Conservation (phyloP, 805 yeast genomes). For the Blastobotrys robertii region DNA sequence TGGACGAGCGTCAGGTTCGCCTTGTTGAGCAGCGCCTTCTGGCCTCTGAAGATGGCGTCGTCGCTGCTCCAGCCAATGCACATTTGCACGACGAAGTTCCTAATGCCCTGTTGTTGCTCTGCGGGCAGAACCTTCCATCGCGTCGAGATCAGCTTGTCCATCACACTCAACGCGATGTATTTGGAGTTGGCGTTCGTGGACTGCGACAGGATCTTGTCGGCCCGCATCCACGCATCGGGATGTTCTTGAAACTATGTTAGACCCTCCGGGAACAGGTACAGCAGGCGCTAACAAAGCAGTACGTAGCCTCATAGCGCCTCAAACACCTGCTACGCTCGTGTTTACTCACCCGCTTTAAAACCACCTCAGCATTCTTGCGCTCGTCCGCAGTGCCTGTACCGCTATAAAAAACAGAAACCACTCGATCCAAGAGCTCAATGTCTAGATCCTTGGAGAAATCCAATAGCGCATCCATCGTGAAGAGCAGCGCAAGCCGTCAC, state of each 20-base stretch:
- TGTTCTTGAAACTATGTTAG: slow-evolving; percentile 65
- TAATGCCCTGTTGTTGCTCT: slow-evolving; percentile 82
- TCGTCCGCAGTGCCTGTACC: slow-evolving; percentile 60
- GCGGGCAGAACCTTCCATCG: slow-evolving; percentile 90
- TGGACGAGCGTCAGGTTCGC: slow-evolving; percentile 91
- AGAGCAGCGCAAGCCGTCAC: slow-evolving; percentile 1
- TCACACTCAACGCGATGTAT: slow-evolving; percentile 76
- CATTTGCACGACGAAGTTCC: slow-evolving; percentile 91
- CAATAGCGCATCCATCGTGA: slow-evolving; percentile 70
- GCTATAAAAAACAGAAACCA: slow-evolving; percentile 74
- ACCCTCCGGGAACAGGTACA: too few species aligned
- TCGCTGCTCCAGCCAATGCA: slow-evolving; percentile 84
- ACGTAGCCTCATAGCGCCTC: too few species aligned
- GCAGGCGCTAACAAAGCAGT: too few species aligned
- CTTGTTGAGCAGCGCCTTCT: slow-evolving; percentile 80
- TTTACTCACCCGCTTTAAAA: slow-evolving; percentile 26
- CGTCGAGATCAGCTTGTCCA: slow-evolving; percentile 82
- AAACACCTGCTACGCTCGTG: neutral
- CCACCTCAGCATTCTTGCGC: slow-evolving; percentile 31
- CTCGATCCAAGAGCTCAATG: slow-evolving; percentile 65
- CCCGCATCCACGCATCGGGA: slow-evolving; percentile 92
- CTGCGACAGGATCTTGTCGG: slow-evolving; percentile 76
- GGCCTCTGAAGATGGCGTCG: slow-evolving; percentile 56
- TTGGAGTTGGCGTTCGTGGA: slow-evolving; percentile 79
- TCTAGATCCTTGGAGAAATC: slow-evolving; percentile 83